Evolutionary conservation across 2,329 filamentous ascomycete species (phyloP).

Genomic region (Botrytis tulipae): DNA sequence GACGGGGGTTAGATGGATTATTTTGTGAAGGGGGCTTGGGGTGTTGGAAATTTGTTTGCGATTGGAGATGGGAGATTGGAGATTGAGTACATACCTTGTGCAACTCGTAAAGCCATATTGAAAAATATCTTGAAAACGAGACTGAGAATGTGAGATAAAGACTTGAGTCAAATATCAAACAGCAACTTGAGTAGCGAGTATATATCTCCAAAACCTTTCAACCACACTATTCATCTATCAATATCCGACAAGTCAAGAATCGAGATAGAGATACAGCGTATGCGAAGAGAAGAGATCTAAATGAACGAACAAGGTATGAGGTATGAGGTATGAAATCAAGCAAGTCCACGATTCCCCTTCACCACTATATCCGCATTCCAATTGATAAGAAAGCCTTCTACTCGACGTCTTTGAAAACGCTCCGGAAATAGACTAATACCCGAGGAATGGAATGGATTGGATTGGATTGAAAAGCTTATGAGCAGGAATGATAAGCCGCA

Average conservation of each 20-base stretch:
- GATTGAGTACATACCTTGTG: conserved; percentile 26
- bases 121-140: conserved; percentile 13
- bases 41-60: neutral
- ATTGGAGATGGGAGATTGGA: neutral
- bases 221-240: neutral
- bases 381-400: neutral
- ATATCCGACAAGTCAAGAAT: neutral
- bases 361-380: neutral
- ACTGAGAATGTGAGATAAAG: neutral
- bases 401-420: neutral
- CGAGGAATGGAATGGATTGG: neutral
- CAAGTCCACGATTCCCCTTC: neutral
- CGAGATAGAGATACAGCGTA: neutral
- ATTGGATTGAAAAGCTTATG: neutral
- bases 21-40: neutral
- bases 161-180: neutral
- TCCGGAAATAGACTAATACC: neutral
- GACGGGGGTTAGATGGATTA: neutral
- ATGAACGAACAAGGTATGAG: neutral
- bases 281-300: neutral
- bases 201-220: neutral
- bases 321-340: neutral
- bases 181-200: neutral
- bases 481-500: neutral
- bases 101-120: conserved; percentile 32